Evolutionary conservation across 495 filamentous ascomycete species (phyloP).

Genomic region (Penicillium lividum): DNA sequence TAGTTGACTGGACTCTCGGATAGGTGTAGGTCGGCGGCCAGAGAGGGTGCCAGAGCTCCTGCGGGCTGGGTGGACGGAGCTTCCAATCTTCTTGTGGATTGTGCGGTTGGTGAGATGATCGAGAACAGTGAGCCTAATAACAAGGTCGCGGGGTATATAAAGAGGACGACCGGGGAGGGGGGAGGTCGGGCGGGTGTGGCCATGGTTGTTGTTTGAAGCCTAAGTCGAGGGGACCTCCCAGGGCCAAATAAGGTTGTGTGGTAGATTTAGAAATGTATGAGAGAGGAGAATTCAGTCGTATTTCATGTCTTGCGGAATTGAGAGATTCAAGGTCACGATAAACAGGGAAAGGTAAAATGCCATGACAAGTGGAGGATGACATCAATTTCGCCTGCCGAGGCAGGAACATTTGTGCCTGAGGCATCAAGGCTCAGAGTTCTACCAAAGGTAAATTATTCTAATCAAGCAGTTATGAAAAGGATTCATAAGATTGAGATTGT

Average conservation of each 20-base stretch:
- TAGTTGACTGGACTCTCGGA: constrained; percentile 60
- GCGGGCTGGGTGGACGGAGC: constrained; percentile 50
- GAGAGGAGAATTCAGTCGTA: not conserved
- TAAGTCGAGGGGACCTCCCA: not conserved
- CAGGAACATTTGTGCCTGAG: constrained; percentile 12
- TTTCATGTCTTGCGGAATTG: constrained; percentile 1
- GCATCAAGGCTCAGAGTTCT: not conserved
- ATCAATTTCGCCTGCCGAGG: constrained; percentile 24
- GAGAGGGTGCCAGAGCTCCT: constrained; percentile 54
- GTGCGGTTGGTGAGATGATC: constrained; percentile 68
- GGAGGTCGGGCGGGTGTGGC: constrained; percentile 24
- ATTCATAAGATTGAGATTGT: no score
- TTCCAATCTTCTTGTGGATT: constrained; percentile 21
- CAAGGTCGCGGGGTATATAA: constrained; percentile 77
- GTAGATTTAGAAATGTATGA: not conserved
- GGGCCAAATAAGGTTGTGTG: not conserved
- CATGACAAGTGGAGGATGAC: constrained; percentile 19
- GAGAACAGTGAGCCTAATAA: constrained; percentile 79
- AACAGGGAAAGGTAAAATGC: constrained; percentile 8
- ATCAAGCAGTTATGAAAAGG: not conserved
- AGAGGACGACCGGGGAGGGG: constrained; percentile 38
- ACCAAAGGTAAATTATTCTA: not conserved
- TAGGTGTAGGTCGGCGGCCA: constrained; percentile 46
- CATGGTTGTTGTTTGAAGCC: constrained; percentile 22
- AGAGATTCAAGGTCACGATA: not conserved